A percentile compares a stretch with the other conserved stretches of the same genome.
Conservation (phyloP, 768 basidiomycete genomes). For the Tricholoma hemisulphureum region DNA sequence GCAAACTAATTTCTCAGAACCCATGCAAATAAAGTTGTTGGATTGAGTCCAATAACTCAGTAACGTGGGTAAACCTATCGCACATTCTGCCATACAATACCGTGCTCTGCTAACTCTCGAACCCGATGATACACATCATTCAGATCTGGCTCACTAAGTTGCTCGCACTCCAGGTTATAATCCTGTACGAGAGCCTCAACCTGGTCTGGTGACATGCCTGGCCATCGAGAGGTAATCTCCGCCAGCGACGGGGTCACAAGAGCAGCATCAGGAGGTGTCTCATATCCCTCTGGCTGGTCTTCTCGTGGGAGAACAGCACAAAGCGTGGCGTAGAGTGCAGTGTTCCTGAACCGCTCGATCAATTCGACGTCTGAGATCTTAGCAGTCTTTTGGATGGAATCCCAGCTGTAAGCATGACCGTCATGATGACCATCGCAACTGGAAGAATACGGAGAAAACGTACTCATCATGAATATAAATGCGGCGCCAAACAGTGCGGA, state of each 20-base stretch:
- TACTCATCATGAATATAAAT: slow-evolving; percentile 90
- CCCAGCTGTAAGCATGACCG: slow-evolving; percentile 58
- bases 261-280: slow-evolving; percentile 58
- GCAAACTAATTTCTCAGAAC: too few species aligned
- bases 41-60: background rate
- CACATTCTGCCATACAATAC: slow-evolving; percentile 37
- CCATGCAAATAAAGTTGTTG: too few species aligned
- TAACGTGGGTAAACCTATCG: background rate
- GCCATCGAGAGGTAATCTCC: slow-evolving; percentile 71
- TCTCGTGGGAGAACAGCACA: slow-evolving; percentile 43
- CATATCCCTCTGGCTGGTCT: slow-evolving; percentile 44
- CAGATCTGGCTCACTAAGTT: slow-evolving; percentile 56
- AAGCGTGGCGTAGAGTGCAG: slow-evolving; percentile 73
- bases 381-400: slow-evolving; percentile 66
- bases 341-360: slow-evolving; percentile 65
- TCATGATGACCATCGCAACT: background rate
- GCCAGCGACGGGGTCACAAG: slow-evolving; percentile 52
- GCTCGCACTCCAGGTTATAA: slow-evolving; percentile 59
- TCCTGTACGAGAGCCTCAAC: slow-evolving; percentile 58
- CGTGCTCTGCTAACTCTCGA: slow-evolving; percentile 57
- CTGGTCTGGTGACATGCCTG: slow-evolving; percentile 67
- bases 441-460: slow-evolving; percentile 25
- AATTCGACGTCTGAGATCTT: slow-evolving; percentile 78
- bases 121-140: slow-evolving; percentile 62
- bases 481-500: slow-evolving; percentile 81